These are phyloP conservation scores for Jacaranda copaia DNA, from an alignment of 257 asterid genomes.

Conservation along the genomic window DNA sequence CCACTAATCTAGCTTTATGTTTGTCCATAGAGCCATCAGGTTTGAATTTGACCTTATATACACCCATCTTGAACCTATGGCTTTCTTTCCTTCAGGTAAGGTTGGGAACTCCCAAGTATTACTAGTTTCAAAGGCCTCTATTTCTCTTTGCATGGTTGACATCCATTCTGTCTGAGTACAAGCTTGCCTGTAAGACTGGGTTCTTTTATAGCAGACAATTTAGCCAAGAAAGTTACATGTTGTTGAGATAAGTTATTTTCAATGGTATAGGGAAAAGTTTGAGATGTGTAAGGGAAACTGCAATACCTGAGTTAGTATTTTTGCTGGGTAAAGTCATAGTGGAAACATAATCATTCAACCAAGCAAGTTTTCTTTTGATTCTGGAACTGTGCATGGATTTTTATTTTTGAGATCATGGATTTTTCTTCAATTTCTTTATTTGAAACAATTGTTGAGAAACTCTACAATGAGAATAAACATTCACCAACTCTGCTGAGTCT, in stretches of 20 bases:
- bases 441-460: conserved; percentile 18
- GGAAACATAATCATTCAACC: too few relatives aligned
- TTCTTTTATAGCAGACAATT: too few relatives aligned
- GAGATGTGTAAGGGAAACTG: too few relatives aligned
- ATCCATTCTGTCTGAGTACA: too few relatives aligned
- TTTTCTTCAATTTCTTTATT: conserved; percentile 35
- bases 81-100: neutral
- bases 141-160: too few relatives aligned
- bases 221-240: too few relatives aligned
- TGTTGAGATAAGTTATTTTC: too few relatives aligned
- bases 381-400: neutral
- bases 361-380: too few relatives aligned
- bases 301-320: too few relatives aligned
- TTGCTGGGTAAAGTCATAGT: too few relatives aligned
- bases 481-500: neutral
- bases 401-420: conserved; percentile 13
- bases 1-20: neutral
- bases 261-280: too few relatives aligned
- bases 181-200: neutral
- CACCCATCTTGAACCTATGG: neutral
- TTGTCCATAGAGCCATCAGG: neutral
- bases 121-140: neutral
- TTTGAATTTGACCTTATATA: neutral
- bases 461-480: conserved; percentile 31
- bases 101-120: neutral